Base-by-base conservation (phyloP, 2,329 filamentous ascomycete genomes). In the Calonectria hongkongensis region DNA sequence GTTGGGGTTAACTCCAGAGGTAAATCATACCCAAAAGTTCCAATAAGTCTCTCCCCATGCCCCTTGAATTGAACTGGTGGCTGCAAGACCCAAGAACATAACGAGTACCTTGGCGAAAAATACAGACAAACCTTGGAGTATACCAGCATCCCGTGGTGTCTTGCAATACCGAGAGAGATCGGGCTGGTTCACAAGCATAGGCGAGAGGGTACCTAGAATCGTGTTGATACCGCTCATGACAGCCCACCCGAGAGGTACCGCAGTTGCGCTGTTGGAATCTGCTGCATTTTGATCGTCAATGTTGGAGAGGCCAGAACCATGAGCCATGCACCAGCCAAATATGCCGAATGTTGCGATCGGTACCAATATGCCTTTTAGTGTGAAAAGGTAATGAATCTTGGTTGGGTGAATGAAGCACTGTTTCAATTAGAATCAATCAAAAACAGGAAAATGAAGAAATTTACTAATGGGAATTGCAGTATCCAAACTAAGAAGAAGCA, bases 401-500 rank as follows among this genome's bases (percentile, higher is more conserved):
- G 50, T 54, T 3, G 50, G 50, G 18, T 54, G 50, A 54, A 54
- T 54, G 50, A 54, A 30, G 28, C 50, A 54, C 50, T 54, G 16
- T 7, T 2, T n/a, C 3, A 8, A 27, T 54, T 21, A 54, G 50
- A 33, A 54, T 54, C 15, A 18, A n/a, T n/a, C 30, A 33, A 33
- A 33, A 33, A 33, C 5, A 33, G 30, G 30, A 9, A 33, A 33
- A 33, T 9, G 30, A 9, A 33, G 30, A 33, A 33, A 9, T 2
- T 54, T 54, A 54, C 50, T 27, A 54, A 27, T 30, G 50, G 50
- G 4, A 54, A 54, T 21, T 54, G 50, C 27, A 54, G 4, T n/a
- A 54, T n/a, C 50, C 50, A 54, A 15, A 54, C 50, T 7, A 54
- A n/a, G 16, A 54, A 54, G 28, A 54, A 54, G 50, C 50, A 54